Evolutionary conservation across 2,329 filamentous ascomycete species (phyloP).

Genomic region (Colletotrichum orbiculare): DNA sequence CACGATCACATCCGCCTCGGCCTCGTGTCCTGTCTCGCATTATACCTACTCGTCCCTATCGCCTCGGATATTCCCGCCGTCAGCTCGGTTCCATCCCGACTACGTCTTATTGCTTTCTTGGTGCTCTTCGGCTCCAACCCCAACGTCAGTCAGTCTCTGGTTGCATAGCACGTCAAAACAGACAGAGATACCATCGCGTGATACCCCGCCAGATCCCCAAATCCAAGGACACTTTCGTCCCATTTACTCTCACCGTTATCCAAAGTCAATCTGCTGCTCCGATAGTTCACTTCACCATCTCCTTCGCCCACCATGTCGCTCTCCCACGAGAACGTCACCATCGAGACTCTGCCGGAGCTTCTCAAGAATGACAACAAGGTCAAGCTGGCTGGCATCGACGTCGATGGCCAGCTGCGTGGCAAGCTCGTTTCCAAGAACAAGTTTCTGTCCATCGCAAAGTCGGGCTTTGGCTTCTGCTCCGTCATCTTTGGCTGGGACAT

Average conservation of each 20-base stretch:
- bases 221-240: conserved; percentile 21
- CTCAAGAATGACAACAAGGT: conserved; percentile 80
- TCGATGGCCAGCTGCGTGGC: conserved; percentile 87
- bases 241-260: conserved; percentile 12
- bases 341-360: conserved; percentile 72
- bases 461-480: conserved; percentile 93
- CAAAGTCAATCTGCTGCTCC: conserved; percentile 33
- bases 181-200: neutral
- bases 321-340: conserved; percentile 58
- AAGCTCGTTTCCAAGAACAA: conserved; percentile 95
- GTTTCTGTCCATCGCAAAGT: conserved; percentile 83
- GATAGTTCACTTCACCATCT: neutral
- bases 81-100: neutral
- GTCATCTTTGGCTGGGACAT: conserved; percentile 98
- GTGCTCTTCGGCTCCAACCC: neutral
- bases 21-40: neutral
- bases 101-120: neutral
- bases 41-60: neutral
- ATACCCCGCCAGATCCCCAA: conserved; percentile 3
- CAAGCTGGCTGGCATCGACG: conserved; percentile 89
- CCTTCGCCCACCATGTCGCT: conserved; percentile 41
- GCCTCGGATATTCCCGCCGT: neutral
- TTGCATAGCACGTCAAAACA: conserved; percentile 2
- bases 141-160: neutral
- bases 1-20: conserved; percentile 23